Evolutionary conservation across 1,284 basidiomycete genomes (phyloP).

Genomic region (Apiotrichum veenhuisii): DNA sequence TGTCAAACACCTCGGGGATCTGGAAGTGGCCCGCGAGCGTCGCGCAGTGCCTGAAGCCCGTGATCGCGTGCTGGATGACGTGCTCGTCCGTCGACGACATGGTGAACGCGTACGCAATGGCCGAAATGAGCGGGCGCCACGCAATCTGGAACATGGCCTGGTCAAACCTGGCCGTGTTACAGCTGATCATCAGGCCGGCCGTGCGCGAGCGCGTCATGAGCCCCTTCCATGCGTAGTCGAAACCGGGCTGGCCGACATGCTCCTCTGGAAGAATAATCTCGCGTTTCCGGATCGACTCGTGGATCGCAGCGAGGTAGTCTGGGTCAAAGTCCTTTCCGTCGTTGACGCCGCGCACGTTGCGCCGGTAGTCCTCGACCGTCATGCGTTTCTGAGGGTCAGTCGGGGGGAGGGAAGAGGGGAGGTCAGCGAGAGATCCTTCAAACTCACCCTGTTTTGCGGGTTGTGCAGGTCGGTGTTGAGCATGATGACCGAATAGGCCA

Average conservation of each 20-base stretch:
- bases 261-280: conserved; percentile 99
- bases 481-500: conserved; percentile 96
- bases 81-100: conserved; percentile 89
- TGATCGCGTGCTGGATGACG: conserved; percentile 88
- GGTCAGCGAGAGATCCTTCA: too few species aligned
- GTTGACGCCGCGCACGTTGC: conserved; percentile 91
- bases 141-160: conserved; percentile 84
- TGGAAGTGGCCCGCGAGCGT: conserved; percentile 84
- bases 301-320: conserved; percentile 82
- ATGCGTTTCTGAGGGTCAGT: conserved; percentile 73
- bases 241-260: conserved; percentile 92
- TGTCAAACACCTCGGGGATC: conserved; percentile 94
- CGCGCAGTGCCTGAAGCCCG: conserved; percentile 93
- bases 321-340: conserved; percentile 76
- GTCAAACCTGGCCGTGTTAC: conserved; percentile 78
- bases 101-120: conserved; percentile 89
- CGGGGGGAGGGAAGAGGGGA: too few species aligned
- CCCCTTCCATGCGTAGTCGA: conserved; percentile 99
- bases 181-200: conserved; percentile 71
- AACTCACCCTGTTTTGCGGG: conserved; percentile 65
- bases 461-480: conserved; percentile 97
- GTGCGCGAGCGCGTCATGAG: conserved; percentile 75
- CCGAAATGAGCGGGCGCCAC: conserved; percentile 88
- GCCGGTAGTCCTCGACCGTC: conserved; percentile 89
- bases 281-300: conserved; percentile 86